A percentile compares a stretch with the other conserved stretches of the same genome.
Evolutionary conservation across 192 early-diverging fungal species (phyloP).

Genomic region (Entomortierella parvispora): DNA sequence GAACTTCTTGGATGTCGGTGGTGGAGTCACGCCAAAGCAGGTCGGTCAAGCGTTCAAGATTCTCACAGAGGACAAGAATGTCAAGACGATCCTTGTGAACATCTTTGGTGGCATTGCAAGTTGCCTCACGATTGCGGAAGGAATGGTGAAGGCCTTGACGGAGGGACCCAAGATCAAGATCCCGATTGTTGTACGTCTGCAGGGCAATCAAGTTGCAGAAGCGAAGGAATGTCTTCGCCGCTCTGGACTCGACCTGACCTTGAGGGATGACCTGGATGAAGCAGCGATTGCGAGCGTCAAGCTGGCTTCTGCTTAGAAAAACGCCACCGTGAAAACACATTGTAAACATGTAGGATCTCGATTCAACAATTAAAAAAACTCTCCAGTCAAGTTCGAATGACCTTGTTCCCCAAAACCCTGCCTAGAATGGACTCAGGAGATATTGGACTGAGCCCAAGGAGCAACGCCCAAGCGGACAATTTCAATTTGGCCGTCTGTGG

Average conservation of each 20-base stretch:
- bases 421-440: too few species aligned
- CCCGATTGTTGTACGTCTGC: slow-evolving; percentile 39
- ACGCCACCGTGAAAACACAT: too few species aligned
- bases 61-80: slow-evolving; percentile 44
- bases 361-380: too few species aligned
- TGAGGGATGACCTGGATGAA: slow-evolving; percentile 41
- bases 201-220: slow-evolving; percentile 42
- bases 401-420: too few species aligned
- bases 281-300: slow-evolving; percentile 34
- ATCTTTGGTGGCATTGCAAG: slow-evolving; percentile 50
- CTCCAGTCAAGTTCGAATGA: too few species aligned
- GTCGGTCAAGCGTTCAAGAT: slow-evolving; percentile 49
- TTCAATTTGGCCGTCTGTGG: too few species aligned
- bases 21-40: slow-evolving; percentile 39
- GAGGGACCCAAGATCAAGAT: slow-evolving; percentile 33
- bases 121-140: slow-evolving; percentile 44
- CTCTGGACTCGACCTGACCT: slow-evolving; percentile 29
- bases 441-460: too few species aligned
- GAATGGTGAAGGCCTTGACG: slow-evolving; percentile 29
- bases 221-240: slow-evolving; percentile 29
- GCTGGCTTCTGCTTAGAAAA: slow-evolving; percentile 14
- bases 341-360: too few species aligned
- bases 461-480: too few species aligned
- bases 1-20: slow-evolving; percentile 48
- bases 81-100: slow-evolving; percentile 47